Percentiles rank a stretch among this genome's conserved stretches.
phyloP scores from a whole-genome alignment of 2,329 filamentous ascomycete species.

The Diaporthe citrichinensis region DNA sequence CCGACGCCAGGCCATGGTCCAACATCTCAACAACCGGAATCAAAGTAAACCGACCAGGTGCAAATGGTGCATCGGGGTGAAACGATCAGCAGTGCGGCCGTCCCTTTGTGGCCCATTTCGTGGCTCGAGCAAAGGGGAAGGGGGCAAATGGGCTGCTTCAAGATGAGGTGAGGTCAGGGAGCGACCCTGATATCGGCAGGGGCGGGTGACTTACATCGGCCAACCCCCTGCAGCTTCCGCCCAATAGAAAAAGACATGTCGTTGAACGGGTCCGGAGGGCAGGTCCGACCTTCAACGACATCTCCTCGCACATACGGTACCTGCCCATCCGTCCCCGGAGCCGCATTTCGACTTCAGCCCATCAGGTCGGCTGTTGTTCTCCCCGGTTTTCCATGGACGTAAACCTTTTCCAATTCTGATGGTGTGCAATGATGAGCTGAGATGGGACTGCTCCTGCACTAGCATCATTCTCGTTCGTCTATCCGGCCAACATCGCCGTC shows the following conservation, averaged over 20 bases:
- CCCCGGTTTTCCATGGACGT: not conserved
- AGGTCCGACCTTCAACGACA: slow-evolving; percentile 41
- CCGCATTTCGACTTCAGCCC: slow-evolving; percentile 40
- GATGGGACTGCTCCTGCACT: too few relatives aligned
- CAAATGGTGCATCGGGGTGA: not conserved
- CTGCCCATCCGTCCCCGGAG: slow-evolving; percentile 31
- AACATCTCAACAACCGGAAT: not conserved
- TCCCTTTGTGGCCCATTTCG: not conserved
- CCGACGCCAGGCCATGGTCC: slow-evolving; percentile 21
- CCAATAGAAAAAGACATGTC: slow-evolving; percentile 44
- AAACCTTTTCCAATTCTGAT: not conserved
- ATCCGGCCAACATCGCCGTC: not conserved
- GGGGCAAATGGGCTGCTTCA: slow-evolving; percentile 6
- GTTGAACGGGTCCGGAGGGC: slow-evolving; percentile 41
- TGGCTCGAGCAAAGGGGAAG: not conserved
- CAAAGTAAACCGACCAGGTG: not conserved
- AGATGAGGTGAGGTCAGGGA: slow-evolving; percentile 33
- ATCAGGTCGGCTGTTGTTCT: not conserved
- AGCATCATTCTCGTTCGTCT: not conserved
- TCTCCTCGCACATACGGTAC: slow-evolving; percentile 22
- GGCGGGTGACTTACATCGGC: slow-evolving; percentile 37
- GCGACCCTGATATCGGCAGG: slow-evolving; percentile 45
- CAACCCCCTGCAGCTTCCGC: slow-evolving; percentile 24
- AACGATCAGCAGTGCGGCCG: not conserved
- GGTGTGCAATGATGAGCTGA: not conserved